Percentiles rank a stretch among this genome's conserved stretches.
Conservation (phyloP, 495 filamentous ascomycete species). For the Aspergillus homomorphus region DNA sequence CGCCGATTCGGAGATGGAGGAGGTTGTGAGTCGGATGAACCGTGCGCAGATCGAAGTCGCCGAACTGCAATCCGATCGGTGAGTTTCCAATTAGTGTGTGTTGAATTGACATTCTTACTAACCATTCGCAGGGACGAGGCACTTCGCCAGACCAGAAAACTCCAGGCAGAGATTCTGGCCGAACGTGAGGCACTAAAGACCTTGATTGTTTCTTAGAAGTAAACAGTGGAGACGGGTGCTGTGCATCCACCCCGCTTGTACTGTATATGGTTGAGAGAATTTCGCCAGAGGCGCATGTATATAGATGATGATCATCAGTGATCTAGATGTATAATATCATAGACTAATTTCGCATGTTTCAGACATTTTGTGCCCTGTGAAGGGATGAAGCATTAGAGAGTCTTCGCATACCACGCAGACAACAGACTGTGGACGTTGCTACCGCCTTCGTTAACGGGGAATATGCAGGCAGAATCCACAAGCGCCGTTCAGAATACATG, state of each 20-base stretch:
- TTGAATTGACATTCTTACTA: conserved; percentile 28
- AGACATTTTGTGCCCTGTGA: background rate
- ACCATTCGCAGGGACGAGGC: conserved; percentile 68
- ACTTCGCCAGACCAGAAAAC: conserved; percentile 71
- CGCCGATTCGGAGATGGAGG: conserved; percentile 90
- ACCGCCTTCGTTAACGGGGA: background rate
- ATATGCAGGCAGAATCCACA: no score
- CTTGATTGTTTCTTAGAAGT: conserved; percentile 21
- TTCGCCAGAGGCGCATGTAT: conserved; percentile 1
- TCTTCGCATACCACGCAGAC: no score
- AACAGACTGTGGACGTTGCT: no score
- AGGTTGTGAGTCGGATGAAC: conserved; percentile 90
- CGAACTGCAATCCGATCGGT: conserved; percentile 85
- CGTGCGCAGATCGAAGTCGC: conserved; percentile 91
- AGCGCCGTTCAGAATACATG: no score
- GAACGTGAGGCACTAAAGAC: conserved; percentile 56
- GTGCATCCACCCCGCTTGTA: conserved; percentile 3
- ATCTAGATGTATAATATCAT: conserved; percentile 6
- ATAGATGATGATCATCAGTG: conserved; percentile 2
- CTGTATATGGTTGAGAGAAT: conserved; percentile 1
- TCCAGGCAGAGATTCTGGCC: conserved; percentile 62
- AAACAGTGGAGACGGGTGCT: background rate
- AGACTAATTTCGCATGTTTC: background rate
- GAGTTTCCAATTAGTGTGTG: no score
- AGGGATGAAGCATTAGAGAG: background rate